Percentiles rank a stretch among this genome's conserved stretches.
Evolutionary conservation across 768 basidiomycete species (phyloP).

Genomic region (Lactifluus subvellereus): DNA sequence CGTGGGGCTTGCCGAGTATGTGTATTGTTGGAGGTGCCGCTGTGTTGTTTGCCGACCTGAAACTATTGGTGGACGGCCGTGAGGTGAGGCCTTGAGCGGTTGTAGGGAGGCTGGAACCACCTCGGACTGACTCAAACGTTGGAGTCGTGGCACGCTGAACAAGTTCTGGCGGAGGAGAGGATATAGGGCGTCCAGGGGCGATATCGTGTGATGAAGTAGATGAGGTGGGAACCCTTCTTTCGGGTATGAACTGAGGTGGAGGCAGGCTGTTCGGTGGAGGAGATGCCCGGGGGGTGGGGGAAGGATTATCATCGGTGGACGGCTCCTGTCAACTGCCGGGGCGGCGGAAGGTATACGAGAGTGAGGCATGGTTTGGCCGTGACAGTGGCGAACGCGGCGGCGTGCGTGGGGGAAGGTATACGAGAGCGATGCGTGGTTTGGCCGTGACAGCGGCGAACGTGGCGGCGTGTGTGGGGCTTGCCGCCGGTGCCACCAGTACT

Average conservation of each 20-base stretch:
- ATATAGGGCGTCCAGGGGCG: conserved; percentile 83
- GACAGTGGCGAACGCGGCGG: too few species aligned
- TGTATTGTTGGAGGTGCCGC: conserved; percentile 45
- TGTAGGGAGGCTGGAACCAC: conserved; percentile 71
- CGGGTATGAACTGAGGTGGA: conserved; percentile 73
- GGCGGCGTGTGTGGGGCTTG: too few species aligned
- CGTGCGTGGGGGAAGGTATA: too few species aligned
- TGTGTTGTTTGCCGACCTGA: conserved; percentile 66
- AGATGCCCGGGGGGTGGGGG: conserved; percentile 65
- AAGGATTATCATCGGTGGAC: conserved; percentile 78
- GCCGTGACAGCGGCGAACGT: too few species aligned
- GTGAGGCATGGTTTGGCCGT: too few species aligned
- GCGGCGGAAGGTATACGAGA: too few species aligned
- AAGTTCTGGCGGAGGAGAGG: conserved; percentile 89
- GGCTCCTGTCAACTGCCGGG: conserved; percentile 73
- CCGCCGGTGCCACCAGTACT: conserved; percentile 29
- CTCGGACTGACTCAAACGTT: conserved; percentile 59
- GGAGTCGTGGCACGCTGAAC: conserved; percentile 89
- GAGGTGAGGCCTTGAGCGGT: conserved; percentile 57
- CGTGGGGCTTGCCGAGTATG: conserved; percentile 19
- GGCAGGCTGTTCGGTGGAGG: conserved; percentile 67
- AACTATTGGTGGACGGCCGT: conserved; percentile 73
- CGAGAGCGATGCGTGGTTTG: too few species aligned
- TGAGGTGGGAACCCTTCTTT: conserved; percentile 45
- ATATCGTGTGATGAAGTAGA: conserved; percentile 46